Conservation (phyloP, 208 protist genomes). For the Polymyxa betae region DNA sequence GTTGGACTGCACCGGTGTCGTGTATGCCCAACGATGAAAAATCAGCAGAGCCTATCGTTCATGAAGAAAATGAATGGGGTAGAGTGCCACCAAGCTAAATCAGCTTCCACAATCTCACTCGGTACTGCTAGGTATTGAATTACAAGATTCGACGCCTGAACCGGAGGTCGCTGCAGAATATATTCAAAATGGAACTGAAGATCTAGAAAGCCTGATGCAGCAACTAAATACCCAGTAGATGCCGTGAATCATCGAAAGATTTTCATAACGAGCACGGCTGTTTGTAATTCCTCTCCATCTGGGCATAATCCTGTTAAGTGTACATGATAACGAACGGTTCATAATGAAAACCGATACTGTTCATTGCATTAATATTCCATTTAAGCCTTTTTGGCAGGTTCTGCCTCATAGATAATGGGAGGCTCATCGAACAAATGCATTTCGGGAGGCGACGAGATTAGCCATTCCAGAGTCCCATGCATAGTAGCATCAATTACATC, state of each 20-base stretch:
- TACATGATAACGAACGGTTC: no score
- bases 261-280: no score
- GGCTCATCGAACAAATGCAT: conserved; percentile 44
- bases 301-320: no score
- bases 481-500: conserved; percentile 35
- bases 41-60: conserved; percentile 68
- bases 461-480: conserved; percentile 42
- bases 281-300: no score
- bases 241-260: no score
- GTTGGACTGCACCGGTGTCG: conserved; percentile 66
- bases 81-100: conserved; percentile 71
- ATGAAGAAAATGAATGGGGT: conserved; percentile 79
- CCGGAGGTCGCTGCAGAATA: background rate
- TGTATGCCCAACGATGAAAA: conserved; percentile 72
- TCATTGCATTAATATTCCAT: no score
- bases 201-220: conserved; percentile 4
- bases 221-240: conserved; percentile 7
- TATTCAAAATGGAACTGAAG: conserved; percentile 17
- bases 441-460: conserved; percentile 26
- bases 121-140: background rate
- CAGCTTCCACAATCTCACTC: background rate
- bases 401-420: conserved; percentile 50
- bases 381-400: no score
- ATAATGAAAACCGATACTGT: no score
- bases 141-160: background rate